Base-by-base conservation (phyloP, 1,139 yeast species). In the Debaryomyces udenii region DNA sequence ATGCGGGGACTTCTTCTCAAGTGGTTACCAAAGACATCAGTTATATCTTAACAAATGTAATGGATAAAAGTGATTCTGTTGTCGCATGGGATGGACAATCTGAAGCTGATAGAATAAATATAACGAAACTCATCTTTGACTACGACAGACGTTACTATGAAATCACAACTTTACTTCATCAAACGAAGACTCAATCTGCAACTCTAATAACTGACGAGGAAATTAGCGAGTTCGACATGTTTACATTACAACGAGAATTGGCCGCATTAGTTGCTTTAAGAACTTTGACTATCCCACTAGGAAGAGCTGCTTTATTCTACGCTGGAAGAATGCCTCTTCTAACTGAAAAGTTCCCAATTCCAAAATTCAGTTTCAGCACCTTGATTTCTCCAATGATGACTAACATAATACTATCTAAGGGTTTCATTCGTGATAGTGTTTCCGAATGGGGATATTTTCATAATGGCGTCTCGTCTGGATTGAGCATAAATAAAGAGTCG, bases 381-480 rank as follows among this genome's bases (percentile, higher is more conserved):
- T 55, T 79, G 17, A 78, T 91, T 38, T 68, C 80, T 13, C 96
- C 97, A 0, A 70, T 74, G 38, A 81, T 82, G 64, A 74, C 81
- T 3, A 86, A 82, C 20, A 78, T 88, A 1, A 71, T 83, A 1
- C 62, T 83, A 3, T 83, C 83, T 3, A 79, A 76, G 43, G 81
- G 78, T 2, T 57, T 76, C 0, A 59, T 87, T 7, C 72, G 79
- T 11, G 68, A 73, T 3, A 75, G 70, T 13, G 64, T 76, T 3
- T 57, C 78, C 17, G 81, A 82, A 35, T 91, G 97, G 97, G 96
- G 96, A 0, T 79, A 81, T 46, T 94, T 93, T 58, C 97, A 93
- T 53, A 87, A 87, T 53, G 99, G 99, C 9, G 96, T 83, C 0
- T 82, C 96, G 2, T 78, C 94, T 1, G 99, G 97, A 0, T 64